Evolutionary conservation across 768 basidiomycete genomes (phyloP).

Genomic region (Suillus sp.): DNA sequence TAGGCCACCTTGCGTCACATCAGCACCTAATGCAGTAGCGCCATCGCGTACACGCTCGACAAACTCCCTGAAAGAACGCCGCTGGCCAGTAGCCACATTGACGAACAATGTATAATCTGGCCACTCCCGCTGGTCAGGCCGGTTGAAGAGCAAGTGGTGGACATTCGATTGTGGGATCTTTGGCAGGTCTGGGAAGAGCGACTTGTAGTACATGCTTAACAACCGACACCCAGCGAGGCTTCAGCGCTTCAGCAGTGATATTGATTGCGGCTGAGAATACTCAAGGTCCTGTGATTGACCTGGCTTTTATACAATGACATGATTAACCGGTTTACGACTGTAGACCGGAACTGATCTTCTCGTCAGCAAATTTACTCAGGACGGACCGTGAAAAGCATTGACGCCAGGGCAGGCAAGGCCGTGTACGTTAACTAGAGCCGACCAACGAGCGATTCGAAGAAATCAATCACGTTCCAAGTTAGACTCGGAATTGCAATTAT

Average conservation of each 20-base stretch:
- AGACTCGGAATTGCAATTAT: neutral
- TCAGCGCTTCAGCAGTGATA: neutral
- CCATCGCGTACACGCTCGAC: conserved; percentile 51
- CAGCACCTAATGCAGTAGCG: conserved; percentile 57
- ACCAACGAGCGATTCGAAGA: neutral
- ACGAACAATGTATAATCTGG: conserved; percentile 58
- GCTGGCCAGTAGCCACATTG: conserved; percentile 53
- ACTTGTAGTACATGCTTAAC: conserved; percentile 53
- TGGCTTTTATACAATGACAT: neutral
- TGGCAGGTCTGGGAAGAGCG: conserved; percentile 56
- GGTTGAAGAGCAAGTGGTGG: conserved; percentile 54
- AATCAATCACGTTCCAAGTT: neutral
- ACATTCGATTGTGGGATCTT: conserved; percentile 52
- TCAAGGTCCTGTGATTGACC: neutral
- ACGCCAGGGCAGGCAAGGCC: neutral
- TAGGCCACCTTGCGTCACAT: conserved; percentile 53
- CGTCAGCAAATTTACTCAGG: too few species aligned
- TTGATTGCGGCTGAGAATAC: neutral
- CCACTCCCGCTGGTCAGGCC: conserved; percentile 56
- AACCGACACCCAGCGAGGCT: neutral
- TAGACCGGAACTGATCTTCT: too few species aligned
- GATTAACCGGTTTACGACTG: neutral
- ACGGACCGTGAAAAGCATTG: neutral
- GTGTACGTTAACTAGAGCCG: neutral
- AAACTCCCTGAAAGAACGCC: conserved; percentile 50